These are phyloP conservation scores for Cercospora beticola DNA, from an alignment of 2,329 filamentous ascomycete species.

Conservation along the genomic window DNA sequence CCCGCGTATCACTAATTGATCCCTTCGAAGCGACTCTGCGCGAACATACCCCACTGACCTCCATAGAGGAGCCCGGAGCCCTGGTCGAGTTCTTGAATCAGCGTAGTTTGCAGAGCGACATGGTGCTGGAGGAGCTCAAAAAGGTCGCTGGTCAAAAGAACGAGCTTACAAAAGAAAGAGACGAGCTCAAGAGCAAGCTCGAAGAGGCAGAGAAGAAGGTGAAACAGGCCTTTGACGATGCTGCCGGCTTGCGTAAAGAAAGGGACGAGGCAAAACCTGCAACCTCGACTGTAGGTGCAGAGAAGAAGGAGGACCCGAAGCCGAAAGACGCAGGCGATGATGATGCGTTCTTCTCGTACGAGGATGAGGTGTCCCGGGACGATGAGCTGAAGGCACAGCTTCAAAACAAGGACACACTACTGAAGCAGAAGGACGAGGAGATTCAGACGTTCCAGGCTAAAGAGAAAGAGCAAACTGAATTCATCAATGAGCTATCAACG, in stretches of 20 bases:
- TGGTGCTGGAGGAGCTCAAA: constrained; percentile 93
- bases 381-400: constrained; percentile 63
- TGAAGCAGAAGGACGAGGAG: constrained; percentile 70
- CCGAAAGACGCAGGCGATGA: constrained; percentile 7
- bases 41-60: constrained; percentile 87
- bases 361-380: constrained; percentile 60
- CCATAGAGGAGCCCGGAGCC: constrained; percentile 79
- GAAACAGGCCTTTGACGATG: constrained; percentile 62
- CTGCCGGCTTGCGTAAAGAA: constrained; percentile 54
- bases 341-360: constrained; percentile 89
- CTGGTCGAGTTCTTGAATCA: constrained; percentile 89
- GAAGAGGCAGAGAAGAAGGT: constrained; percentile 66
- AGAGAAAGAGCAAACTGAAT: constrained; percentile 45
- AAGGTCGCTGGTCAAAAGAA: constrained; percentile 62
- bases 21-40: constrained; percentile 88
- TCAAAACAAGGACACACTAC: constrained; percentile 62
- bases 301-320: constrained; percentile 10
- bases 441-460: constrained; percentile 49
- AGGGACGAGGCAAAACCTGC: constrained; percentile 23
- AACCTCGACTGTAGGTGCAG: constrained; percentile 15
- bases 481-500: constrained; percentile 67
- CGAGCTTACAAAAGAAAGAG: constrained; percentile 59
- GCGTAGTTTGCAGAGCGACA: constrained; percentile 78
- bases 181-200: constrained; percentile 73
- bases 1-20: constrained; percentile 81